Percentiles rank a stretch among this genome's conserved stretches.
These are phyloP conservation scores for Ogataea neopini DNA, from an alignment of 805 yeast genomes.

Conservation along the genomic window DNA sequence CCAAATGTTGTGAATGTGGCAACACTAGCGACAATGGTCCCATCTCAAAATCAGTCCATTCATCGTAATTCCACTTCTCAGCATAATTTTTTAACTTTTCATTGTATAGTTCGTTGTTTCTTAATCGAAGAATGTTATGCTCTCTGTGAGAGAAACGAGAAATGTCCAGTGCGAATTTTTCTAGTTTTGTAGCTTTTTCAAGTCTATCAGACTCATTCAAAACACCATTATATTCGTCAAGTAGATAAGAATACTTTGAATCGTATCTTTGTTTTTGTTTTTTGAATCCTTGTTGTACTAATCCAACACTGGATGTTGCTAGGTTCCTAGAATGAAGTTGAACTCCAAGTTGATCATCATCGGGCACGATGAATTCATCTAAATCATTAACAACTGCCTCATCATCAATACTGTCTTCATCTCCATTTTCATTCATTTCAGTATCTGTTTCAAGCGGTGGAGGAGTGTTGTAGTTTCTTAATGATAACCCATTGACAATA, in stretches of 20 bases:
- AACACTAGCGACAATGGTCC: slow-evolving; percentile 25
- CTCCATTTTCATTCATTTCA: slow-evolving; percentile 28
- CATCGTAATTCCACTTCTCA: slow-evolving; percentile 46
- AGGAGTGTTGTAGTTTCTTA: slow-evolving; percentile 40
- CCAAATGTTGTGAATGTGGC: slow-evolving; percentile 27
- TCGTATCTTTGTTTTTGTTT: slow-evolving; percentile 16
- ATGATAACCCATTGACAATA: slow-evolving; percentile 68
- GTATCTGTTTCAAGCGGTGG: slow-evolving; percentile 35
- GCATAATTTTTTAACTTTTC: slow-evolving; percentile 28
- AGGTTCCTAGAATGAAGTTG: slow-evolving; percentile 9
- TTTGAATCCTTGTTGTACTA: slow-evolving; percentile 7
- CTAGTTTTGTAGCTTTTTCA: slow-evolving; percentile 30
- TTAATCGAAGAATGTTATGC: slow-evolving; percentile 27
- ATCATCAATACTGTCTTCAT: slow-evolving; percentile 31
- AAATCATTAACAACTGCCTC: slow-evolving; percentile 48
- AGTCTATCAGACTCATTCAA: slow-evolving; percentile 25
- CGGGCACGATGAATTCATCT: slow-evolving; percentile 25
- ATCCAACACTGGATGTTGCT: not conserved
- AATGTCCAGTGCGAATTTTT: slow-evolving; percentile 31
- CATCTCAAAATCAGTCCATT: slow-evolving; percentile 38
- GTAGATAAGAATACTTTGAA: slow-evolving; percentile 19
- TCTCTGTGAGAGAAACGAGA: slow-evolving; percentile 32
- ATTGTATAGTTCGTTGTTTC: slow-evolving; percentile 30
- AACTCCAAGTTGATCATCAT: slow-evolving; percentile 11
- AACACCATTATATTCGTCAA: slow-evolving; percentile 25